Percentiles rank a stretch among this genome's conserved stretches.
phyloP scores from a whole-genome alignment of 176 grass and related monocot genomes.

The Zea mays region Zm-B73-REFERENCE-NAM-5.0 NC_050102.1:14783501-14784000 shows the following conservation, averaged over 20 bases:
- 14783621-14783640: not conserved
- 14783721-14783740: not conserved
- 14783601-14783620: not conserved
- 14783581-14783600: not conserved
- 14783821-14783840: not conserved
- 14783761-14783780: not conserved
- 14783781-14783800: not conserved
- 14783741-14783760: not conserved
- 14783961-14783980: constrained; percentile 29
- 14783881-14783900: not conserved
- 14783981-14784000: constrained; percentile 38
- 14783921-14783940: not conserved
- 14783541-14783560: too few relatives aligned
- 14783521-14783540: too few relatives aligned
- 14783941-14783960: constrained; percentile 18
- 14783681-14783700: not conserved
- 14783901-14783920: not conserved
- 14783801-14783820: not conserved
- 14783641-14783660: not conserved
- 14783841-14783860: not conserved
- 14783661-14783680: not conserved
- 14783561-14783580: not conserved
- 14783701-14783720: not conserved
- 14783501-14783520: too few relatives aligned
- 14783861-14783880: not conserved